Evolutionary conservation across 2,329 filamentous ascomycete species (phyloP).

Genomic region (Botrytis squamosa): DNA sequence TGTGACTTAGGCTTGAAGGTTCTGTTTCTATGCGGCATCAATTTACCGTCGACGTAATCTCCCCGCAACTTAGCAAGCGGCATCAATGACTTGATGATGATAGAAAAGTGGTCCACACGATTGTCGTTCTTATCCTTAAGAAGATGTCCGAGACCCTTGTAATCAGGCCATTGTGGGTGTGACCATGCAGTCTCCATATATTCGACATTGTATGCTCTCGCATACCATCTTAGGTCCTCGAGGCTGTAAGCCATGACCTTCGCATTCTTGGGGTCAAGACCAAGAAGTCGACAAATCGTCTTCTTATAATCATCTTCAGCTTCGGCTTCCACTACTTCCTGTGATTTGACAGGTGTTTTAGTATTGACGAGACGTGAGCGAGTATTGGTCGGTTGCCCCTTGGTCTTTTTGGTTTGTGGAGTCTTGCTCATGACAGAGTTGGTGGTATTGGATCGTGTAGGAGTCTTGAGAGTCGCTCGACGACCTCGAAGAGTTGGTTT

Average conservation of each 20-base stretch:
- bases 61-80: constrained; percentile 2
- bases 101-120: not conserved
- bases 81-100: not conserved
- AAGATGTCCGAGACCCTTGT: not conserved
- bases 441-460: not conserved
- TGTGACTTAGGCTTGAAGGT: not conserved
- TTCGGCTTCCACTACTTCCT: not conserved
- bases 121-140: not conserved
- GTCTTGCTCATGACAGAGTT: not conserved
- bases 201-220: constrained; percentile 25
- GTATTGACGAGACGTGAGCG: not conserved
- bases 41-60: constrained; percentile 1
- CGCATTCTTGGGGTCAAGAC: constrained; percentile 1
- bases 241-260: constrained; percentile 6
- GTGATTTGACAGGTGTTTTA: not conserved
- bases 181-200: not conserved
- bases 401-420: not conserved
- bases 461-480: not conserved
- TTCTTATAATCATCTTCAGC: constrained; percentile 14
- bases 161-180: not conserved
- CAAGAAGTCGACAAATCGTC: constrained; percentile 22
- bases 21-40: not conserved
- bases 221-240: constrained; percentile 26
- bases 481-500: not conserved
- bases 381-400: not conserved